Base-by-base conservation (phyloP, 192 early-diverging fungal species). In the Entrophospora sp. region DNA sequence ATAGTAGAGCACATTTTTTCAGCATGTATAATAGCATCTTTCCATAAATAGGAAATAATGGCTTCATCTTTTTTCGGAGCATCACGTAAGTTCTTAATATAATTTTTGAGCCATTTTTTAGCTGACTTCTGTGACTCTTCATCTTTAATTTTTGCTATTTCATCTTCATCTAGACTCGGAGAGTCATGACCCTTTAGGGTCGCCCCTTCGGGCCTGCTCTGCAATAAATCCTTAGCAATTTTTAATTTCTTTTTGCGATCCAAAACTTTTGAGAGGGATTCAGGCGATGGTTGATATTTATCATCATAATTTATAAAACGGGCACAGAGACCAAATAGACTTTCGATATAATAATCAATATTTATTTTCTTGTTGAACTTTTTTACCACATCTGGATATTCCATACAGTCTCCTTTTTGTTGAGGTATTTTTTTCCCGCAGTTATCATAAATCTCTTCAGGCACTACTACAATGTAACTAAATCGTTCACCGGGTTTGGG, bases 11-110 rank as follows among this genome's bases (percentile, higher is more conserved):
- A 55, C 32, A 55, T 27, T 40, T 60, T 60, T 60, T 43, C 27
- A 5, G 58, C 58, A 14, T 60, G 40, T 14, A 14, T 60, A 14
- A 8, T 0, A 0, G 58, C 58, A 2, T 14, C 58, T 60, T 60
- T 27, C 38, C 24, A 60, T 43, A 60, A 4, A 60, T 60, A n/a
- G 22, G 58, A 31, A 5, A 60, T 60, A 25, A 60, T 43, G 20
- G 58, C 20, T 38, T 43, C 38, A 60, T 60, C 38, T 43, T 60
- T 60, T 60, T 60, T 60, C 2, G 24, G 58, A 28, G 20, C 38
- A 13, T 60, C 58, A 60, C 16, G 58, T 10, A 60, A 14, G 35
- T 42, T 43, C 22, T 60, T 60, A 25, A 60, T 60, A 60, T 60
- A 43, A 0, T 14, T 14, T 60, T 25, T 60, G 40, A 43, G 2